These are phyloP conservation scores for Lachancea nothofagi DNA, from an alignment of 805 yeast genomes.

Conservation along the genomic window DNA sequence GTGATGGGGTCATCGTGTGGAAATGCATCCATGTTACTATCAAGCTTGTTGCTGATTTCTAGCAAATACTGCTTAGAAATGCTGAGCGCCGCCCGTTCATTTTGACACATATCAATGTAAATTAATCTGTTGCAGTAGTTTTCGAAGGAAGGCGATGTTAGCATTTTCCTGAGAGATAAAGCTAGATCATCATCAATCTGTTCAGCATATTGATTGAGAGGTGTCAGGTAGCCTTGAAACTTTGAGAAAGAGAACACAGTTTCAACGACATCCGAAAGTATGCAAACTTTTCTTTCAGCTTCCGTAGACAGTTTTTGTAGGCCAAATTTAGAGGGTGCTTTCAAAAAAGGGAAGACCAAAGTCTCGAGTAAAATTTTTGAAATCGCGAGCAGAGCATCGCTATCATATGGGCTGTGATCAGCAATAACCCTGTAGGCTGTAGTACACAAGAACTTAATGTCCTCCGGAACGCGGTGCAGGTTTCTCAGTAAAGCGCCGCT, in stretches of 20 bases:
- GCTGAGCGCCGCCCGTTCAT: conserved; percentile 38
- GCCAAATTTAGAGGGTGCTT: conserved; percentile 24
- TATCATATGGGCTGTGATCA: conserved; percentile 49
- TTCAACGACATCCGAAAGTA: conserved; percentile 18
- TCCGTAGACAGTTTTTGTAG: neutral
- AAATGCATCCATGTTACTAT: conserved; percentile 37
- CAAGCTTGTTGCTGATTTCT: conserved; percentile 40
- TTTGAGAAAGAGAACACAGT: conserved; percentile 26
- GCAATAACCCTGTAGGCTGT: conserved; percentile 38
- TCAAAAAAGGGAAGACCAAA: conserved; percentile 23
- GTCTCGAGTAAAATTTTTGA: conserved; percentile 31
- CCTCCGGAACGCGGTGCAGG: conserved; percentile 47
- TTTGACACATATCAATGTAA: conserved; percentile 28
- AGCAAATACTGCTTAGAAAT: conserved; percentile 44
- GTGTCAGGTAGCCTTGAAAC: conserved; percentile 29
- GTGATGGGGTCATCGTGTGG: conserved; percentile 54
- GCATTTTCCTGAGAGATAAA: conserved; percentile 21
- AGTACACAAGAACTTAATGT: conserved; percentile 50
- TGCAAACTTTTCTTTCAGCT: conserved; percentile 16
- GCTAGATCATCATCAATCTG: conserved; percentile 28
- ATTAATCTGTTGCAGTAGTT: conserved; percentile 26
- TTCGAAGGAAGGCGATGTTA: conserved; percentile 29
- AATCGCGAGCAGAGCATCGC: conserved; percentile 60
- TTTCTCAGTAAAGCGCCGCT: conserved; percentile 44
- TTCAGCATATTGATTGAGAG: conserved; percentile 31